Evolutionary conservation across 1,139 yeast genomes (phyloP), one percentile per base, ranked within the genome.

Genomic region (Geotrichum carabidarum): DNA sequence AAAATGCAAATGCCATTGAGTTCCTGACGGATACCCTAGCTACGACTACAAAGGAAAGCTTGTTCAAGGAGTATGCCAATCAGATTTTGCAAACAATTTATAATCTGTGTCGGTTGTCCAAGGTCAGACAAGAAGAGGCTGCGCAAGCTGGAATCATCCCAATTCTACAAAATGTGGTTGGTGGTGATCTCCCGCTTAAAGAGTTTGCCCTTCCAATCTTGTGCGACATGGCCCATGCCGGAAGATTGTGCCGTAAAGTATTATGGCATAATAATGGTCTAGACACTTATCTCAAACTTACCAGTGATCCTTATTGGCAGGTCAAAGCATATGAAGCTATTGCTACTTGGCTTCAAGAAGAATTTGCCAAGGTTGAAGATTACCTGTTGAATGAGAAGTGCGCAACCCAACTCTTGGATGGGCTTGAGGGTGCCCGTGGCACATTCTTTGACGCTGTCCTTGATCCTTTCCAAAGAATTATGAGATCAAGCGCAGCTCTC

Each of bases 291-390:
- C 69, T 77, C 44, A 71, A 72, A 31, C 69, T 83, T 12, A 66
- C 83, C 14, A 63, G 75, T 11, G 86, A 84, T 63, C 82, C 86
- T 0, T 80, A 81, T 60, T 84, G 89, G 89, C 87, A 83, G 64
- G 80, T 83, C 17, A 81, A 80, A 67, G 83, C 87, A 0, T 73
- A 83, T 60, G 88, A 84, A 48, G 78, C 88, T 0, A 71, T 84
- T 15, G 64, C 65, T 4, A 63, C 64, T 3, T 72, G 76, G 74
- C 59, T 68, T 41, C 65, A 64, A 14, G 71, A 66, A 4, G 73
- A 71, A 47, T 62, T 65, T 15, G 62, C 60, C 1, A 54, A 62
- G 7, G 66, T 72, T 1, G 63, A 65, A 50, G 61, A 60, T 22
- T 54, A 54, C 32, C 59, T 67, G 22, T 30, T 56, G 8, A 50